Evolutionary conservation across 106 monocot species (phyloP).

Genomic region (Allium cepa): DNA sequence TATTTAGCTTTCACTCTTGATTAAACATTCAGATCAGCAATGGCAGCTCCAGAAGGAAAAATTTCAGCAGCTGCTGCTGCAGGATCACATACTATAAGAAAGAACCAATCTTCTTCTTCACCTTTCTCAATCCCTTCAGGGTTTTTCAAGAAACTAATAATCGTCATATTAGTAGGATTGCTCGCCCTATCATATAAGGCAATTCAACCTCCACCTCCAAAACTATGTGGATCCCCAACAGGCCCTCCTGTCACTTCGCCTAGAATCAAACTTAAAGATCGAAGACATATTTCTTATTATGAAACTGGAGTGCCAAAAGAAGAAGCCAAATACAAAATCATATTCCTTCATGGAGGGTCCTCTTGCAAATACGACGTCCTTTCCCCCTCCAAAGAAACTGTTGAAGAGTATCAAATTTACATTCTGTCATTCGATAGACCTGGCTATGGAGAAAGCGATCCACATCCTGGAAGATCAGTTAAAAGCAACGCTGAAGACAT

Average conservation of each 20-base stretch:
- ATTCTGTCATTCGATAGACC: background rate
- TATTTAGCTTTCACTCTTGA: too few relatives aligned
- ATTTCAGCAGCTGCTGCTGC: too few relatives aligned
- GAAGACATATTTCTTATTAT: background rate
- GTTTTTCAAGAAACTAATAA: too few relatives aligned
- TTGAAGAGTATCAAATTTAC: slow-evolving; percentile 4
- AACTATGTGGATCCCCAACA: background rate
- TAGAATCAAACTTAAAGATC: background rate
- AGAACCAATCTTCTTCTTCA: too few relatives aligned
- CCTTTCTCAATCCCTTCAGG: too few relatives aligned
- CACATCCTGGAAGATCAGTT: background rate
- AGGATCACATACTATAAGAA: too few relatives aligned
- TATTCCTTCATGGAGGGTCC: background rate
- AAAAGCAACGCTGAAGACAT: background rate
- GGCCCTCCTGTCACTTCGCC: background rate
- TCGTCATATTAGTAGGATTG: too few relatives aligned
- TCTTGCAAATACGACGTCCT: background rate
- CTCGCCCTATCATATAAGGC: too few relatives aligned
- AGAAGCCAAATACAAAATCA: background rate
- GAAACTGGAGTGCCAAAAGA: background rate
- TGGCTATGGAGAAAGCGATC: background rate
- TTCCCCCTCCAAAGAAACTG: background rate
- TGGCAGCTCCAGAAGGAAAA: too few relatives aligned
- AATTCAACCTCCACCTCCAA: background rate
- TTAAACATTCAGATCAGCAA: too few relatives aligned